These are phyloP conservation scores for Penicillium taxi DNA, from an alignment of 495 filamentous ascomycete genomes.

Conservation along the genomic window DNA sequence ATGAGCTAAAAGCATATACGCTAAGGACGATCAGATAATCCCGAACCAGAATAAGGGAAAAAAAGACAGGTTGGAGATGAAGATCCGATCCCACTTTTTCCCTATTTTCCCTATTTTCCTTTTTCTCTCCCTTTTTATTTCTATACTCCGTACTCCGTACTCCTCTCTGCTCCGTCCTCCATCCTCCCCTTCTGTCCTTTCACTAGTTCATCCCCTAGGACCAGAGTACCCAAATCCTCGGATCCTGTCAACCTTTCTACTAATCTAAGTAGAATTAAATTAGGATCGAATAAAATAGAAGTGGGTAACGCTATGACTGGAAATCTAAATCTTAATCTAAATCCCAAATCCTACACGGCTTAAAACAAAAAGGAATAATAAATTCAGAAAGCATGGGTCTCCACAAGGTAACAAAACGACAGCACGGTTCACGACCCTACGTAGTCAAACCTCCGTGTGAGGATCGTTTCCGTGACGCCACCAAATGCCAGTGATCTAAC, in stretches of 20 bases:
- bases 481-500: constrained; percentile 13
- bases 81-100: constrained; percentile 29
- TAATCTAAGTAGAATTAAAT: no score
- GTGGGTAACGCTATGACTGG: not conserved
- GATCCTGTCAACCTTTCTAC: no score
- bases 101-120: constrained; percentile 4
- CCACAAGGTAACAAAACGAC: constrained; percentile 5
- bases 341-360: not conserved
- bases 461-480: constrained; percentile 16
- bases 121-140: no score
- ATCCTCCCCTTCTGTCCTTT: no score
- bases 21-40: constrained; percentile 30
- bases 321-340: not conserved
- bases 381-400: not conserved
- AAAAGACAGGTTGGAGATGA: constrained; percentile 27
- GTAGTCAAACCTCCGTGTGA: constrained; percentile 20
- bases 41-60: constrained; percentile 20
- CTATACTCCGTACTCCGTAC: no score
- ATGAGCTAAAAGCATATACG: no score
- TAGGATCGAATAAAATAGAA: no score
- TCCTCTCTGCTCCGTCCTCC: no score
- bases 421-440: constrained; percentile 21
- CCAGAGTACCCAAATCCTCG: no score
- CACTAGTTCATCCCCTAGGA: no score
- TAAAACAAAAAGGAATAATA: constrained; percentile 3